A percentile compares a stretch with the other conserved stretches of the same genome.
These are phyloP conservation scores for Ganoderma boninense DNA, from an alignment of 1,284 basidiomycete genomes.

Conservation along the genomic window DNA sequence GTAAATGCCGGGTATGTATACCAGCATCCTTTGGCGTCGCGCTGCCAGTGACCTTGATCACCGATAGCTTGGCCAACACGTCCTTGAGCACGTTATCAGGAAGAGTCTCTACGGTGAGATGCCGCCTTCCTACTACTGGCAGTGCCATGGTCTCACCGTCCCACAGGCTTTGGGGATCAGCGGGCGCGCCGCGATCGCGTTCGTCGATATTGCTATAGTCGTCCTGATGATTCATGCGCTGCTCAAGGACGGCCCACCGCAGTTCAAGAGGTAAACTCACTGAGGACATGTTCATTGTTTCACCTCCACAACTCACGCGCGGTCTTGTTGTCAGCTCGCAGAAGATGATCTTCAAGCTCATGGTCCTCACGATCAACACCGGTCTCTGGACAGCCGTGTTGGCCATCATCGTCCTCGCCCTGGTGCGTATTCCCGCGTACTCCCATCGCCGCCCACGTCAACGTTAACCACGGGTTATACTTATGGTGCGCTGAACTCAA, in stretches of 20 bases:
- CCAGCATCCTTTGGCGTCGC: background rate
- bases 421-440: constrained; percentile 44
- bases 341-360: constrained; percentile 13
- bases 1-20: background rate
- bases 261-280: background rate
- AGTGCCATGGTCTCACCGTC: background rate
- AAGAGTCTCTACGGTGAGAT: background rate
- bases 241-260: background rate
- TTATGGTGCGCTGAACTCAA: no score
- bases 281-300: background rate
- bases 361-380: constrained; percentile 11
- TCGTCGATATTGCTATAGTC: constrained; percentile 14
- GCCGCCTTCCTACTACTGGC: no score
- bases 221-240: constrained; percentile 10
- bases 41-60: background rate
- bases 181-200: background rate
- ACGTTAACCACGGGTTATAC: no score
- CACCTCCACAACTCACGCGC: background rate
- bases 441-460: no score
- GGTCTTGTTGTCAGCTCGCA: constrained; percentile 2
- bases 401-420: constrained; percentile 10
- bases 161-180: background rate
- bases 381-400: constrained; percentile 19
- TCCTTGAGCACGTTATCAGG: background rate
- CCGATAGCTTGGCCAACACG: background rate